Base-by-base conservation (phyloP, 83 land plant species). In the Picea abies region DNA sequence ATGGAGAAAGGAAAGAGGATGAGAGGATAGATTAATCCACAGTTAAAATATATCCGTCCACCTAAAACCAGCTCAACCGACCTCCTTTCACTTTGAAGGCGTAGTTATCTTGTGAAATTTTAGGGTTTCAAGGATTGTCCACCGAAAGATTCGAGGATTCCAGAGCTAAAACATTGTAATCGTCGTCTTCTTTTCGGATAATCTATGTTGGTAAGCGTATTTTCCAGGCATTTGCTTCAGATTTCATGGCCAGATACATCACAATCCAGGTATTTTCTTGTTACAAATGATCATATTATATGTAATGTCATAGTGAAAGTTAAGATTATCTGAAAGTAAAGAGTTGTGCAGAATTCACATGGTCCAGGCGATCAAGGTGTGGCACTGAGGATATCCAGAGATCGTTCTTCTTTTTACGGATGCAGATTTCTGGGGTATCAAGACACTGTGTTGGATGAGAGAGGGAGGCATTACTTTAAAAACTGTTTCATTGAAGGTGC, bases 391-490 rank as follows among this genome's bases (percentile, higher is more conserved):
- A 78, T 90, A 41, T 70, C 81, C 0, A 94, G 94, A 0, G 91
- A 90, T 82, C 87, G 82, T 60, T 78, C 89, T 2, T 88, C 95
- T 1, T 91, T 95, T 68, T 87, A 91, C 58, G 83, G 88, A 44
- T 90, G 94, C 77, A 79, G 66, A 20, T 80, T 95, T 63, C 47
- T 75, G 3, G 93, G 97, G 2, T 84, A 80, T 61, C 97, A 95
- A 61, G 97, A 95, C 79, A 95, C 97, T 0, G 73, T 95, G 16
- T 90, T 88, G 29, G 97, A 93, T 41, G 85, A 90, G 58, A 63
- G 60, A 35, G 97, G 97, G 16, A 83, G 84, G 10, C 97, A 95
- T 85, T 90, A 90, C 82, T 95, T 88, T 89, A 85, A 81, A 14
- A 79, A 89, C 61, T 89, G 76, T 71, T 71, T 41, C 76, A 71